Conservation (phyloP, 345 rosid species). For the Populus ilicifolia region DNA sequence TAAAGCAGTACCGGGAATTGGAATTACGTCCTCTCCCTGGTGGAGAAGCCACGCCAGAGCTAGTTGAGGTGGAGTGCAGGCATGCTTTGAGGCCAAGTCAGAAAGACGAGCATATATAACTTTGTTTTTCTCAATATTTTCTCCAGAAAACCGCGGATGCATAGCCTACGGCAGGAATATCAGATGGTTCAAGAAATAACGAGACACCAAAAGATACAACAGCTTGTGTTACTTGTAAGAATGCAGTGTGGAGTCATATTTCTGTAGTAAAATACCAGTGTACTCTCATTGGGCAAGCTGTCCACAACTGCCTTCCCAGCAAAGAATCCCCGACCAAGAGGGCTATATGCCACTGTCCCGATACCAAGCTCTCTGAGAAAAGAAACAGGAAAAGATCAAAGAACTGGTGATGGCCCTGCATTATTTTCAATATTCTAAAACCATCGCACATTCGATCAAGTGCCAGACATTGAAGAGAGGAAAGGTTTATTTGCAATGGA, state of each 20-base stretch:
- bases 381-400: neutral
- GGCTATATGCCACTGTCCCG: conserved; percentile 38
- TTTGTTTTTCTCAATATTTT: conserved; percentile 47
- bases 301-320: conserved; percentile 39
- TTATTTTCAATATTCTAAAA: neutral
- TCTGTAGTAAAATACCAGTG: conserved; percentile 15
- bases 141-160: conserved; percentile 41
- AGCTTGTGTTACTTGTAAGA: too few relatives aligned
- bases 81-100: conserved; percentile 28
- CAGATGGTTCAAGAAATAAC: neutral
- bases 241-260: neutral
- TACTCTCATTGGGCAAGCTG: conserved; percentile 28
- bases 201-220: neutral
- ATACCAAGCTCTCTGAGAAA: conserved; percentile 36
- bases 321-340: conserved; percentile 41
- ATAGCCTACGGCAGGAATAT: conserved; percentile 11
- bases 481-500: neutral
- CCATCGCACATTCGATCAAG: neutral
- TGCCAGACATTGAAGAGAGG: neutral
- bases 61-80: conserved; percentile 41
- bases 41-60: conserved; percentile 48
- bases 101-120: conserved; percentile 21
- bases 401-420: neutral
- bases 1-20: conserved; percentile 36
- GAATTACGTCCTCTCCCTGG: conserved; percentile 47